These are phyloP conservation scores for Coemansia sp. DNA, from an alignment of 192 early-diverging fungal genomes.

Conservation along the genomic window DNA sequence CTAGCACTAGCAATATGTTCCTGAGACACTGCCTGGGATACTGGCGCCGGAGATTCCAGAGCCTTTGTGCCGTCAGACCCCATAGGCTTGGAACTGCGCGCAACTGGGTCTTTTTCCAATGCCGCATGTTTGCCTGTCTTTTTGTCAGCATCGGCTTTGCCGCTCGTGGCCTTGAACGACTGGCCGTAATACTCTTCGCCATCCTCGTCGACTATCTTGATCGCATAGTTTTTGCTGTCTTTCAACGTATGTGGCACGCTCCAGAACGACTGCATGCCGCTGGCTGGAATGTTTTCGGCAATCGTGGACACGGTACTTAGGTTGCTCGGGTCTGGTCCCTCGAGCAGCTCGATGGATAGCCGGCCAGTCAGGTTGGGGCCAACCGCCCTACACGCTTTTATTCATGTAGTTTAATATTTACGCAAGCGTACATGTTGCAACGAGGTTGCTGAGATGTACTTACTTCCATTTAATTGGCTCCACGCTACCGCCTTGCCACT, in stretches of 20 bases:
- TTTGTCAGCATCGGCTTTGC: slow-evolving; percentile 24
- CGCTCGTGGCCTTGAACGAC: slow-evolving; percentile 35
- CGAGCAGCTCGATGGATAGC: slow-evolving; percentile 52
- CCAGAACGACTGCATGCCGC: slow-evolving; percentile 30
- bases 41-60: background rate
- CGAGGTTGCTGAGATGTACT: slow-evolving; percentile 11
- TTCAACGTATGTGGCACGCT: slow-evolving; percentile 43
- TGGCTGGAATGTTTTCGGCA: slow-evolving; percentile 47
- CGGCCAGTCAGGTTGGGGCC: slow-evolving; percentile 28
- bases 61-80: background rate
- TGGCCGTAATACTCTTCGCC: slow-evolving; percentile 54
- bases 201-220: slow-evolving; percentile 46
- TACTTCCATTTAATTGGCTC: slow-evolving; percentile 50
- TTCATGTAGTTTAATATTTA: background rate
- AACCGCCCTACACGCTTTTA: slow-evolving; percentile 22
- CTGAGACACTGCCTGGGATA: background rate
- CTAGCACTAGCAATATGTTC: background rate
- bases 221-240: slow-evolving; percentile 49
- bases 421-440: background rate
- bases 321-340: slow-evolving; percentile 42
- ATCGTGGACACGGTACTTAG: slow-evolving; percentile 45
- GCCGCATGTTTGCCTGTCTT: slow-evolving; percentile 3
- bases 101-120: slow-evolving; percentile 7
- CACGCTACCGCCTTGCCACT: slow-evolving; percentile 43
- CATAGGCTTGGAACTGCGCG: background rate